Evolutionary conservation across 306 rosid genomes (phyloP).

Genomic region (Sphenostylis stenocarpa): DNA sequence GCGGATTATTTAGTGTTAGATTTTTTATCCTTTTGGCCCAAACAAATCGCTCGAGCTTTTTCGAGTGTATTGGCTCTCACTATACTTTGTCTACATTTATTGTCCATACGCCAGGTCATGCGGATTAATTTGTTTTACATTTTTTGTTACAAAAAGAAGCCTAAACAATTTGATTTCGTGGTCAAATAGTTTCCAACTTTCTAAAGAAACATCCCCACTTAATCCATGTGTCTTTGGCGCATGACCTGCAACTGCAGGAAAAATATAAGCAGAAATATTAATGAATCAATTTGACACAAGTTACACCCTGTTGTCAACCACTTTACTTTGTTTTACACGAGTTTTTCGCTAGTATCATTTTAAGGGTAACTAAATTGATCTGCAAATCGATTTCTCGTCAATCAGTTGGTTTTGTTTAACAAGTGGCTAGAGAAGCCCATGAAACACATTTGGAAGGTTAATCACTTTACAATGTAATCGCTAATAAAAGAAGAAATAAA

Average conservation of each 20-base stretch:
- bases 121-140: neutral
- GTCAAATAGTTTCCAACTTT: no score
- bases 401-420: no score
- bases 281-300: no score
- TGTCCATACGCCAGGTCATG: neutral
- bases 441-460: neutral
- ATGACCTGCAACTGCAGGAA: neutral
- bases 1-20: neutral
- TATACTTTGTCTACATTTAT: neutral
- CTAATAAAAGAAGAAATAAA: no score
- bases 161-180: no score
- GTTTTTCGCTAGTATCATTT: no score
- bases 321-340: no score
- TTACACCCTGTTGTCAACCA: no score
- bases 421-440: neutral
- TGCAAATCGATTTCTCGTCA: neutral
- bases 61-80: neutral
- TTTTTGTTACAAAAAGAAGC: neutral
- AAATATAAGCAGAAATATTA: neutral
- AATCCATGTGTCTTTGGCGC: neutral
- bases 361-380: neutral
- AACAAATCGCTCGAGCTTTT: neutral
- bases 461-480: neutral
- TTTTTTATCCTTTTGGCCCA: no score
- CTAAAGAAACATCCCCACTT: neutral